Evolutionary conservation across 345 rosid species (phyloP).

Genomic region (Litchi chinensis): DNA sequence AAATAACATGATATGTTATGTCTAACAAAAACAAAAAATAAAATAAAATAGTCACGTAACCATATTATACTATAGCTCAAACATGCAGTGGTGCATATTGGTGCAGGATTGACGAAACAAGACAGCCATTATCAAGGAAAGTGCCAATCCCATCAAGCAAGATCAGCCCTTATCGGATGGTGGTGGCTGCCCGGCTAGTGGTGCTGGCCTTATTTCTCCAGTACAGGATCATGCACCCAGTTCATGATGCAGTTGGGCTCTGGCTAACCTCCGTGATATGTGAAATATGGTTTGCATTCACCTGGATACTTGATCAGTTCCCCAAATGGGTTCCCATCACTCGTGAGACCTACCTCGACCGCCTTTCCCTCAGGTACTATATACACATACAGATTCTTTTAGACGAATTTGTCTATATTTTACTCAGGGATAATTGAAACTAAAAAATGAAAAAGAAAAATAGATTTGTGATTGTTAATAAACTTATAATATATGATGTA

Average conservation of each 20-base stretch:
- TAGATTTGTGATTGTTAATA: not conserved
- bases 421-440: too few relatives aligned
- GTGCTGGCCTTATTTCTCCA: conserved; percentile 83
- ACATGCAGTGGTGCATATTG: conserved; percentile 9
- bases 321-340: conserved; percentile 95
- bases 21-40: too few relatives aligned
- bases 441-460: too few relatives aligned
- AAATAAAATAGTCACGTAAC: too few relatives aligned
- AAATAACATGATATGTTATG: too few relatives aligned
- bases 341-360: conserved; percentile 90
- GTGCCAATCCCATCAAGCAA: conserved; percentile 89
- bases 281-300: conserved; percentile 90
- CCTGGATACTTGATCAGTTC: conserved; percentile 97
- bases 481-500: conserved; percentile 27
- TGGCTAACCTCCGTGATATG: conserved; percentile 93
- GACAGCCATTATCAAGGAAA: conserved; percentile 93
- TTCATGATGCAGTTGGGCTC: conserved; percentile 79
- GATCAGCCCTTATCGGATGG: conserved; percentile 95
- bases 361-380: conserved; percentile 73
- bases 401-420: too few relatives aligned
- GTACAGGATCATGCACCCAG: conserved; percentile 82
- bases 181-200: conserved; percentile 79
- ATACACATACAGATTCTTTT: not conserved
- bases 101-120: conserved; percentile 81
- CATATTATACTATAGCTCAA: too few relatives aligned